Evolutionary conservation across 2,329 filamentous ascomycete genomes (phyloP).

Genomic region (Ophiocordyceps sinensis): DNA sequence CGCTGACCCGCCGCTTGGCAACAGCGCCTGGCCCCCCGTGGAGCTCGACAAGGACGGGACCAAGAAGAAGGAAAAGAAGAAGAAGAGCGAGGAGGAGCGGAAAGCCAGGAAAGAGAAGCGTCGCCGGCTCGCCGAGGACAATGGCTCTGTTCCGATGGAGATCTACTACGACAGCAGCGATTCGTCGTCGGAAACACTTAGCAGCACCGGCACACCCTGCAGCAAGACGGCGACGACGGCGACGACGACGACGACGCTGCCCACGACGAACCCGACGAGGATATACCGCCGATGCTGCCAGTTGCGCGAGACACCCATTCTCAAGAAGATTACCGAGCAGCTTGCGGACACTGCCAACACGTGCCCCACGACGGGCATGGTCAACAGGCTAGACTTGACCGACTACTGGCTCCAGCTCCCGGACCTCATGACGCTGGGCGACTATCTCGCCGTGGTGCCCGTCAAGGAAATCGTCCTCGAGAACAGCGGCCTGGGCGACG

Average conservation of each 20-base stretch:
- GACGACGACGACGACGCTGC: constrained; percentile 53
- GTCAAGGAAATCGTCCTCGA: constrained; percentile 77
- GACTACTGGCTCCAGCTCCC: constrained; percentile 71
- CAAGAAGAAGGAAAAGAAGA: constrained; percentile 91
- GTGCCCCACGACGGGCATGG: constrained; percentile 54
- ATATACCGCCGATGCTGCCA: constrained; percentile 95
- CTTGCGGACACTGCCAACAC: constrained; percentile 58
- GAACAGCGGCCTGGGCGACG: constrained; percentile 75
- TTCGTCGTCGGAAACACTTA: constrained; percentile 25
- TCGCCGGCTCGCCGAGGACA: constrained; percentile 70
- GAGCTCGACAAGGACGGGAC: constrained; percentile 27
- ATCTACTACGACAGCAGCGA: constrained; percentile 58
- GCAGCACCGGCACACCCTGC: constrained; percentile 9
- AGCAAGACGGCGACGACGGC: constrained; percentile 10
- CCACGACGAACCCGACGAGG: constrained; percentile 79
- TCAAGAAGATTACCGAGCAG: constrained; percentile 85
- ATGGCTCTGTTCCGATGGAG: constrained; percentile 75
- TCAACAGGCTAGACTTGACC: constrained; percentile 70
- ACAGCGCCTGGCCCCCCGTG: constrained; percentile 4
- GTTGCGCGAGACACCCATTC: constrained; percentile 76
- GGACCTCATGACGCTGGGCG: constrained; percentile 76
- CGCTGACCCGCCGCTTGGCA: not conserved
- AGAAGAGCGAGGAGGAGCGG: constrained; percentile 80
- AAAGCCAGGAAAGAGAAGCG: constrained; percentile 88
- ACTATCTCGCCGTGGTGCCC: constrained; percentile 88